phyloP scores from a whole-genome alignment of 805 yeast species.

The Candida caryicola region DNA sequence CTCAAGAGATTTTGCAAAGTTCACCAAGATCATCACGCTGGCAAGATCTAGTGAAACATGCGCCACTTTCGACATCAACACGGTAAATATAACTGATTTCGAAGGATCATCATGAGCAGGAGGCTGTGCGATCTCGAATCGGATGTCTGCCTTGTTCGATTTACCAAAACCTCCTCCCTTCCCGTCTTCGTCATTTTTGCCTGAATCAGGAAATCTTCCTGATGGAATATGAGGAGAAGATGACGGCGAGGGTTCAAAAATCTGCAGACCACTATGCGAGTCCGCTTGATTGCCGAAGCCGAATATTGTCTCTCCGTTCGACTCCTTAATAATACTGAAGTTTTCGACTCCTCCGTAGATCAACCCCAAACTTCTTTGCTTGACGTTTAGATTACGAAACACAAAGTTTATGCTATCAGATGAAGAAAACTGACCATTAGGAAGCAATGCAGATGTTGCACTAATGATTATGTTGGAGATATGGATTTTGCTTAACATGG shows the following conservation, averaged over 20 bases:
- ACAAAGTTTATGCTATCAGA: constrained; percentile 23
- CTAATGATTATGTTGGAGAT: constrained; percentile 39
- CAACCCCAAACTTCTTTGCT: constrained; percentile 41
- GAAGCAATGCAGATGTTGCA: constrained; percentile 45
- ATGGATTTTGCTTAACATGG: constrained; percentile 37
- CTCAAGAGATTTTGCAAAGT: constrained; percentile 23
- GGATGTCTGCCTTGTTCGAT: constrained; percentile 42
- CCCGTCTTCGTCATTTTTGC: background rate
- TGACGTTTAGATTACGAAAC: constrained; percentile 32
- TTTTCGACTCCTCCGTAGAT: constrained; percentile 48
- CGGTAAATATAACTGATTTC: constrained; percentile 27
- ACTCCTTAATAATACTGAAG: constrained; percentile 23
- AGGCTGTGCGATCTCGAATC: constrained; percentile 45
- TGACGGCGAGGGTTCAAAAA: background rate
- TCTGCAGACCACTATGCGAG: background rate
- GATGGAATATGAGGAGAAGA: background rate
- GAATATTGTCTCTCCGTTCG: constrained; percentile 1
- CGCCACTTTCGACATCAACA: constrained; percentile 45
- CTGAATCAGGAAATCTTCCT: background rate
- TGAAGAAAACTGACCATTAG: constrained; percentile 42
- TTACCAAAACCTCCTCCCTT: background rate
- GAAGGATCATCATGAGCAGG: constrained; percentile 12
- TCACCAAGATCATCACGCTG: constrained; percentile 23
- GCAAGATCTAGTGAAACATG: constrained; percentile 17
- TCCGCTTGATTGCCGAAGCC: constrained; percentile 5